Percentiles rank a stretch among this genome's conserved stretches.
phyloP scores from a whole-genome alignment of 169 alveolate species.

The Eimeria necatrix region DNA sequence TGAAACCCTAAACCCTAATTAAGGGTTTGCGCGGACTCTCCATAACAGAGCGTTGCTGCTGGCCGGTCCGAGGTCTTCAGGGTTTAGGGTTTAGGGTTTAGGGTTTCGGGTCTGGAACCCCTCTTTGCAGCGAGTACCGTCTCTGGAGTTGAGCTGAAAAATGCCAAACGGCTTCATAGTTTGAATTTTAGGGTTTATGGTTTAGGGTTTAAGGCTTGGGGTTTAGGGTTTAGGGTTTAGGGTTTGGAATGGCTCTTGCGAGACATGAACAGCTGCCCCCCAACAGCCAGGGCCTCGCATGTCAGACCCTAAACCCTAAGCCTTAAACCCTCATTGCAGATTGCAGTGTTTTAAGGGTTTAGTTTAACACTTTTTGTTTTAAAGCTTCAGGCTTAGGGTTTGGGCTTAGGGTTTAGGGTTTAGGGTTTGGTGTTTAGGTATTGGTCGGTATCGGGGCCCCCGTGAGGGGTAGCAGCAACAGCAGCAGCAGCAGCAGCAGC shows the following conservation, averaged over 20 bases:
- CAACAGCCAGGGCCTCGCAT: too few species aligned
- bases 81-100: constrained; percentile 12
- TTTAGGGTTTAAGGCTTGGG: neutral
- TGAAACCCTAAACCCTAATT: neutral
- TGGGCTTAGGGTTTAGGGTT: neutral
- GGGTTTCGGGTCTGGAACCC: neutral
- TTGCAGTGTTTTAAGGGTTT: neutral
- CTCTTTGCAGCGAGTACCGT: too few species aligned
- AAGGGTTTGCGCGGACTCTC: neutral
- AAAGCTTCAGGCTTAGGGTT: neutral
- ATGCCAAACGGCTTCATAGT: too few species aligned
- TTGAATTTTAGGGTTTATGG: neutral
- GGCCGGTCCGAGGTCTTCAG: neutral
- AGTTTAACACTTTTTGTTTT: neutral
- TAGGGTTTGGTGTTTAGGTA: neutral
- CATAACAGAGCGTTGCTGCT: neutral
- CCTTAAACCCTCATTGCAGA: neutral
- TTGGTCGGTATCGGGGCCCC: neutral
- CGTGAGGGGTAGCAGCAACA: neutral
- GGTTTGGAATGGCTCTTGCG: neutral
- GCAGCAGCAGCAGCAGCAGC: neutral
- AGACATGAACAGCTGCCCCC: too few species aligned
- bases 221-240: neutral
- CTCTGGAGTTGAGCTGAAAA: too few species aligned
- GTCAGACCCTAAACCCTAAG: neutral